Percentiles rank a stretch among this genome's conserved stretches.
These are phyloP conservation scores for Tolypocladium cylindrosporum DNA, from an alignment of 2,329 filamentous ascomycete genomes.

Conservation along the genomic window DNA sequence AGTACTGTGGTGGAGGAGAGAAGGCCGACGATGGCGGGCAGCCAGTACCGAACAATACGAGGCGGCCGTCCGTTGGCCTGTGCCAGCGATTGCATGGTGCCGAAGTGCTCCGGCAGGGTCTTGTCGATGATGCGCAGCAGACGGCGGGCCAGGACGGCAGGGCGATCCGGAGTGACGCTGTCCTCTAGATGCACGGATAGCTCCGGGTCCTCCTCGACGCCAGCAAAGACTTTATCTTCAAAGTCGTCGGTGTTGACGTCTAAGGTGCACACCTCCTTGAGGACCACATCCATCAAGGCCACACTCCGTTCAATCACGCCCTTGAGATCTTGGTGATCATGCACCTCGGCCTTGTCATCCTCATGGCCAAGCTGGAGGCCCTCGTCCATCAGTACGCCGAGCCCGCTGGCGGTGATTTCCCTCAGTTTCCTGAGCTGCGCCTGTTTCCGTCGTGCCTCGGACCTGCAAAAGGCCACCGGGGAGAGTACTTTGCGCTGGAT, in stretches of 20 bases:
- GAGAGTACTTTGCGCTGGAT: slow-evolving; percentile 65
- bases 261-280: slow-evolving; percentile 58
- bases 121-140: slow-evolving; percentile 59
- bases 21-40: slow-evolving; percentile 60
- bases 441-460: slow-evolving; percentile 68
- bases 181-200: slow-evolving; percentile 43
- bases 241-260: slow-evolving; percentile 54
- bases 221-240: slow-evolving; percentile 54
- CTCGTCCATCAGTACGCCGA: slow-evolving; percentile 82
- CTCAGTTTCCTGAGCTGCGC: slow-evolving; percentile 60
- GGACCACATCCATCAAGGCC: slow-evolving; percentile 74
- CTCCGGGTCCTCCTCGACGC: slow-evolving; percentile 51
- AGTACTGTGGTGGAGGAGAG: slow-evolving; percentile 83
- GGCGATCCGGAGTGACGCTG: slow-evolving; percentile 34
- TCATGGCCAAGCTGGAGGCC: slow-evolving; percentile 59
- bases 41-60: slow-evolving; percentile 74
- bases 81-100: slow-evolving; percentile 44
- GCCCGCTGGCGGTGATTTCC: slow-evolving; percentile 72
- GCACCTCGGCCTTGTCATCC: slow-evolving; percentile 45
- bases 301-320: slow-evolving; percentile 71
- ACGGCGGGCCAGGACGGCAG: slow-evolving; percentile 52
- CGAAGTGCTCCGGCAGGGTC: slow-evolving; percentile 58
- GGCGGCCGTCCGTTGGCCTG: slow-evolving; percentile 65
- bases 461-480: slow-evolving; percentile 64
- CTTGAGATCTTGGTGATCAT: slow-evolving; percentile 48